A percentile compares a stretch with the other conserved stretches of the same genome.
phyloP scores from a whole-genome alignment of 1,284 basidiomycete genomes.

The Fomitiporia mediterranea region DNA sequence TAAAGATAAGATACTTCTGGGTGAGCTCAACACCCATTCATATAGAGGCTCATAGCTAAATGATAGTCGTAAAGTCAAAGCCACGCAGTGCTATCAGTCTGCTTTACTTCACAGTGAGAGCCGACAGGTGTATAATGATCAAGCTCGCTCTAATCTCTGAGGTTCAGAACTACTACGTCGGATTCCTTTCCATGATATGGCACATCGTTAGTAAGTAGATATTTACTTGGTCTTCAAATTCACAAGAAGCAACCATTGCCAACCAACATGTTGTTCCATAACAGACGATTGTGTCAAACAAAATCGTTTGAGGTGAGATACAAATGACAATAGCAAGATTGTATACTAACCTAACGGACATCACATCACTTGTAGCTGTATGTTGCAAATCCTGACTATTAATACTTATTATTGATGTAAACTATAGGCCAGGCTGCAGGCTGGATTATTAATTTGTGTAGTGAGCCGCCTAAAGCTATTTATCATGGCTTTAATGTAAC shows the following conservation, averaged over 20 bases:
- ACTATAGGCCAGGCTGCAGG: too few species aligned
- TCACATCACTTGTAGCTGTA: background rate
- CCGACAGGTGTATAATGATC: background rate
- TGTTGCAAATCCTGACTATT: background rate
- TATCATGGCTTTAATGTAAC: background rate
- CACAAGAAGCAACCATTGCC: background rate
- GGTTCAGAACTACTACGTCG: background rate
- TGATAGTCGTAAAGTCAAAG: background rate
- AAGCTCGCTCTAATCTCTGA: background rate
- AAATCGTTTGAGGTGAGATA: background rate
- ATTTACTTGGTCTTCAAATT: background rate
- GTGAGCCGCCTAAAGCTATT: background rate
- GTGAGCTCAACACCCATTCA: background rate
- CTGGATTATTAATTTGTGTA: background rate
- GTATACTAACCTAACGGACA: too few species aligned
- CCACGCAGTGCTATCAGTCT: background rate
- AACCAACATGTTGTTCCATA: background rate
- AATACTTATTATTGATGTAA: background rate
- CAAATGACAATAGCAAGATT: background rate
- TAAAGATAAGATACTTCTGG: constrained; percentile 6
- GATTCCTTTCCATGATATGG: background rate
- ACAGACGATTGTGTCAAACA: background rate
- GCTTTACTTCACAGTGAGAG: background rate
- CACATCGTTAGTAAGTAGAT: background rate
- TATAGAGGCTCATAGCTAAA: too few species aligned